Conservation (phyloP, 2,329 filamentous ascomycete species). For the Fusarium sacchari region DNA sequence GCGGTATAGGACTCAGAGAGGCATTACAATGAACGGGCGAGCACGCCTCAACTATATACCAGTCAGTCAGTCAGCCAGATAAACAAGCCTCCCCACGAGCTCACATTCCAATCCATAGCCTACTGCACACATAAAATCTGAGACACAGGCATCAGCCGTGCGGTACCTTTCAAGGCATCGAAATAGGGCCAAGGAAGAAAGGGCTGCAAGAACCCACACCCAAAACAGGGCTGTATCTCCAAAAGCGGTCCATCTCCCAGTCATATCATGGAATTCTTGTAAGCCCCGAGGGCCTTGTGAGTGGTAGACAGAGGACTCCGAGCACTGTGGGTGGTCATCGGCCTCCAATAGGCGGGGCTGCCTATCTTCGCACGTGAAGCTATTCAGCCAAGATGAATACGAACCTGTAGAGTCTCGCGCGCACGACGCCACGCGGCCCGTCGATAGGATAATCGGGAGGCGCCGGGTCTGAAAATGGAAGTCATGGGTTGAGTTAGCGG, state of each 20-base stretch:
- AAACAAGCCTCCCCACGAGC: slow-evolving; percentile 7
- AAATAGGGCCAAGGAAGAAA: slow-evolving; percentile 18
- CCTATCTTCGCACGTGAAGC: slow-evolving; percentile 42
- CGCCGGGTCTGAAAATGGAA: slow-evolving; percentile 36
- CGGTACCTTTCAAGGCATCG: slow-evolving; percentile 19
- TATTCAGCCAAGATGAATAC: slow-evolving; percentile 23
- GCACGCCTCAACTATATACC: slow-evolving; percentile 36
- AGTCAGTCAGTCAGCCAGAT: slow-evolving; percentile 12
- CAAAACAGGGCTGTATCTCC: slow-evolving; percentile 33
- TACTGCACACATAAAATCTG: slow-evolving; percentile 9
- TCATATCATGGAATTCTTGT: slow-evolving; percentile 37
- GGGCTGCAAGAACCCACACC: slow-evolving; percentile 29
- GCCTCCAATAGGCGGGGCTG: slow-evolving; percentile 30
- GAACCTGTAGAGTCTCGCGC: slow-evolving; percentile 33
- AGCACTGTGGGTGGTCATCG: slow-evolving; percentile 41
- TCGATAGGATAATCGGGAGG: slow-evolving; percentile 27
- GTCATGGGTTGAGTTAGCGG: slow-evolving; percentile 40
- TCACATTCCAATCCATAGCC: slow-evolving; percentile 31
- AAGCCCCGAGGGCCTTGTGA: slow-evolving; percentile 35
- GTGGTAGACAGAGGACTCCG: slow-evolving; percentile 1
- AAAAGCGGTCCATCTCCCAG: slow-evolving; percentile 33
- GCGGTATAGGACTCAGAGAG: slow-evolving; percentile 12
- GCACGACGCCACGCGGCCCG: slow-evolving; percentile 40
- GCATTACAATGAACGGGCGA: slow-evolving; percentile 8
- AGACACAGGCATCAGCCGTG: slow-evolving; percentile 36